A percentile compares a stretch with the other conserved stretches of the same genome.
phyloP scores from a whole-genome alignment of 225 moss, liverwort and hornwort genomes.

The Lunularia cruciata region DNA sequence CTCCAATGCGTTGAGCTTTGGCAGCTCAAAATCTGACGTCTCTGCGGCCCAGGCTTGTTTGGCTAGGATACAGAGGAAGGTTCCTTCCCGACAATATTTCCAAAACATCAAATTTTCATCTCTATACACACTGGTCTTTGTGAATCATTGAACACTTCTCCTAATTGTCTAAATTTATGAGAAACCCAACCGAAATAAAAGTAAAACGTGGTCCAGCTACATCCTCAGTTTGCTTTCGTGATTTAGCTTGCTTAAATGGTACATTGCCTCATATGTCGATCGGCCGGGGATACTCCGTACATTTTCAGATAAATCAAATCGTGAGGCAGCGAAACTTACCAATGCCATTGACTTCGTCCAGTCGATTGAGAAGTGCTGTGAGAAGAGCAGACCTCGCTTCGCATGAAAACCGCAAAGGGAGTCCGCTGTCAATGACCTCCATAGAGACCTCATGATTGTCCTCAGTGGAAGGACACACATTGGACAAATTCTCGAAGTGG shows the following conservation, averaged over 20 bases:
- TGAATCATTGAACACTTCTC: too few relatives aligned
- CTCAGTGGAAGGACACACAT: slow-evolving; percentile 71
- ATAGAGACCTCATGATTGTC: slow-evolving; percentile 79
- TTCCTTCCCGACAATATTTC: too few relatives aligned
- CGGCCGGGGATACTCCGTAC: background rate
- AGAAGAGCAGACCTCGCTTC: slow-evolving; percentile 91
- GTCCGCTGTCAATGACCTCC: slow-evolving; percentile 81
- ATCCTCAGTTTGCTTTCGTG: background rate
- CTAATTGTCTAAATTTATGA: too few relatives aligned
- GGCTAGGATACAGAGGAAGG: too few relatives aligned
- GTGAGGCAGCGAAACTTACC: slow-evolving; percentile 45
- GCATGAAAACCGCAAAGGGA: slow-evolving; percentile 66
- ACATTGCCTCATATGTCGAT: background rate
- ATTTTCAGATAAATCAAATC: background rate
- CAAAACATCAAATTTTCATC: too few relatives aligned
- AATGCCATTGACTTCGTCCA: slow-evolving; percentile 98
- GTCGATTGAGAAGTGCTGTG: slow-evolving; percentile 79
- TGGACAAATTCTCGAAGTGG: slow-evolving; percentile 87
- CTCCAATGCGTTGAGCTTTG: too few relatives aligned
- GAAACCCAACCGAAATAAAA: too few relatives aligned
- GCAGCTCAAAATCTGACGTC: too few relatives aligned
- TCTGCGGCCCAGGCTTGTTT: too few relatives aligned
- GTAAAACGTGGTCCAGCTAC: too few relatives aligned
- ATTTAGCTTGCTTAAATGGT: background rate
- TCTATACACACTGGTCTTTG: too few relatives aligned